Evolutionary conservation across 768 basidiomycete species (phyloP), one percentile per base, ranked within the genome.

Genomic region (Collybia sordida): DNA sequence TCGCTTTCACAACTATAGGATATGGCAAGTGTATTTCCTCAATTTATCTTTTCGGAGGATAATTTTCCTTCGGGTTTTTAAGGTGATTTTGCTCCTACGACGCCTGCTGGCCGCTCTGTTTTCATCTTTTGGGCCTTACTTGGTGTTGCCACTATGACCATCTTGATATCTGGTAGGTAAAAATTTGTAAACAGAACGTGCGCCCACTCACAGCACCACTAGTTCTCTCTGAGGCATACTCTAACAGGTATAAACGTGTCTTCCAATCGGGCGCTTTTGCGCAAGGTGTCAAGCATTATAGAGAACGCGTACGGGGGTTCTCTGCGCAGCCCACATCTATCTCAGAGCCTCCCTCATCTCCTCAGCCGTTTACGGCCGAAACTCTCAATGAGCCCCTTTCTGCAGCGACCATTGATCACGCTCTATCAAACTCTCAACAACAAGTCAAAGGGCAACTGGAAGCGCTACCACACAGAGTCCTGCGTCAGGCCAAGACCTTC

Each of bases 91-190:
- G 55, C 78, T 0, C 89, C 88, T 0, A 60, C 63, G 43, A 83
- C 86, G 0, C 80, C 85, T 9, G 81, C 85, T 3, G 90, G 90
- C 9, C 80, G 88, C 19, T 80, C 86, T 12, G 74, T 92, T 27
- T 92, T 92, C 62, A 77, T 90, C 35, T 79, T 82, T 2, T 91
- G 90, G 90, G 86, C 89, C 0, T 64, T 92, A 28, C 66, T 90
- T 6, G 90, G 88, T 14, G 84, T 90, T 12, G 87, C 75, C 1
- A 81, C 86, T 1, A 80, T 91, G 81, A 88, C 90, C 0, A 81
- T 88, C 22, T 71, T 90, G 12, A 75, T 90, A 51, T 85, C 88
- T 6, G 79, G 88, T 87, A 37, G 6, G 79, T 66, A 18, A 7
- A 6, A 22, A 28, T 41, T 34, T 18, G 27, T 25, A n/a, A 18